phyloP scores from a whole-genome alignment of 2,329 filamentous ascomycete species.

The Aspergillus sergii region DNA sequence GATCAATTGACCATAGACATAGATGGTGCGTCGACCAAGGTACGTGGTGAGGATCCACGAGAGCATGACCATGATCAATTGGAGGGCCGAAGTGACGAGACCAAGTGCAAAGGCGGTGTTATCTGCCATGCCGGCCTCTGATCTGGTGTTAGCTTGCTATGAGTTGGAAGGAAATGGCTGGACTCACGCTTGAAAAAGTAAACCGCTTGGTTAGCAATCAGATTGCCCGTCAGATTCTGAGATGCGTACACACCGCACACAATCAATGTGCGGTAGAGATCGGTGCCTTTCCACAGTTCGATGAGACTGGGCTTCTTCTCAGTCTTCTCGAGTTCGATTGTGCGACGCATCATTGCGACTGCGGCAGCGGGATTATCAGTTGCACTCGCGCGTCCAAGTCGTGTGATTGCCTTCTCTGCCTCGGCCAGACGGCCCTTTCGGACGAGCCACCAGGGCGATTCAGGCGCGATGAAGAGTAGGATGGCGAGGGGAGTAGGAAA shows the following conservation, averaged over 20 bases:
- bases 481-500: too few relatives aligned
- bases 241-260: too few relatives aligned
- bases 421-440: constrained; percentile 50
- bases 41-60: too few relatives aligned
- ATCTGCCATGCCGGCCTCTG: constrained; percentile 62
- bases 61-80: constrained; percentile 28
- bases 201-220: too few relatives aligned
- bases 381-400: constrained; percentile 50
- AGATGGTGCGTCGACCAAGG: too few relatives aligned
- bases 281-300: too few relatives aligned
- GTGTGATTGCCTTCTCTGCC: constrained; percentile 51
- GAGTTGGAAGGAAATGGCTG: too few relatives aligned
- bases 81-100: constrained; percentile 66
- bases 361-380: constrained; percentile 46
- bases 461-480: constrained; percentile 53
- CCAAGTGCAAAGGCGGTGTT: constrained; percentile 63
- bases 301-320: constrained; percentile 12
- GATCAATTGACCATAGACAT: too few relatives aligned
- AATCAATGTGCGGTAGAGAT: too few relatives aligned
- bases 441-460: constrained; percentile 58
- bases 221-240: too few relatives aligned
- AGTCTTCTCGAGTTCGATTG: constrained; percentile 57
- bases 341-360: constrained; percentile 63
- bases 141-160: constrained; percentile 30
- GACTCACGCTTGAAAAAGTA: too few relatives aligned